Conservation (phyloP, 805 yeast species). For the Suhomyces pyralidae region DNA sequence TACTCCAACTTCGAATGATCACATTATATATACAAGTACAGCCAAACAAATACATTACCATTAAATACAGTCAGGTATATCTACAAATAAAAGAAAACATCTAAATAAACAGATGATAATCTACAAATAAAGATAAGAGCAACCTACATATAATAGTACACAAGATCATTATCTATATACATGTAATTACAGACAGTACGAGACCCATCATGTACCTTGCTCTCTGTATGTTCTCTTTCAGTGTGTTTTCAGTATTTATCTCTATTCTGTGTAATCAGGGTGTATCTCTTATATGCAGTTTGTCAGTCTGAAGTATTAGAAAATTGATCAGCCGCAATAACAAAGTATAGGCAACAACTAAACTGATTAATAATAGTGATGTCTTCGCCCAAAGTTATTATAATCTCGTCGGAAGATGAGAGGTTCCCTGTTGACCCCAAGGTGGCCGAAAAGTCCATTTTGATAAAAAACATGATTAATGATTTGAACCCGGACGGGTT, state of each 20-base stretch:
- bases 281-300: not conserved
- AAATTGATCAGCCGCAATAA: not conserved
- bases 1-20: conserved; percentile 72
- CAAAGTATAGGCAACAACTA: not conserved
- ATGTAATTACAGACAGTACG: too few relatives aligned
- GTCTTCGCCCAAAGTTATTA: conserved; percentile 42
- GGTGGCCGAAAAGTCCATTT: conserved; percentile 82
- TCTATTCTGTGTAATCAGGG: too few relatives aligned
- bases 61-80: too few relatives aligned
- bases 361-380: conserved; percentile 3
- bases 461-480: conserved; percentile 82
- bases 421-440: conserved; percentile 70
- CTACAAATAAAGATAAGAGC: too few relatives aligned
- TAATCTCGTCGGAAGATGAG: conserved; percentile 81
- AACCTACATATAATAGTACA: too few relatives aligned
- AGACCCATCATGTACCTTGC: too few relatives aligned
- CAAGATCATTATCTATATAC: too few relatives aligned
- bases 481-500: conserved; percentile 62
- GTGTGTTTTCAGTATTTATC: too few relatives aligned
- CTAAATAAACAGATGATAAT: too few relatives aligned
- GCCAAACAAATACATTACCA: too few relatives aligned
- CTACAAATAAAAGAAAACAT: too few relatives aligned
- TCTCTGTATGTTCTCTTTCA: too few relatives aligned
- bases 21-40: not conserved
- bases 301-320: not conserved